Evolutionary conservation across 805 yeast species (phyloP).

Genomic region (Kuraishia molischiana): DNA sequence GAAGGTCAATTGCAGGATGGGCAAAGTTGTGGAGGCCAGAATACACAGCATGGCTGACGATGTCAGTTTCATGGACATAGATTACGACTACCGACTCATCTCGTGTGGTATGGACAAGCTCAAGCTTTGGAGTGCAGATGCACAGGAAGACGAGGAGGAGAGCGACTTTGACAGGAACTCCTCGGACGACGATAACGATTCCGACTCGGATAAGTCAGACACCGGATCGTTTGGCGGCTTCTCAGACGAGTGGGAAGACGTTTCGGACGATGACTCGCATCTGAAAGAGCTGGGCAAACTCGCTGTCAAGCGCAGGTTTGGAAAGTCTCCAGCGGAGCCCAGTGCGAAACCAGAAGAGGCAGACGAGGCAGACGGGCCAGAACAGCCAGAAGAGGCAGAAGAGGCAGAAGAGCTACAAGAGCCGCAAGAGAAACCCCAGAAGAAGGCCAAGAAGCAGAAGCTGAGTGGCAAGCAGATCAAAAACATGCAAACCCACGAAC

Average conservation of each 20-base stretch:
- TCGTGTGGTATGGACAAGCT: constrained; percentile 79
- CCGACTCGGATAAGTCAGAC: not conserved
- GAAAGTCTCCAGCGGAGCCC: no score
- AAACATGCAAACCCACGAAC: constrained; percentile 43
- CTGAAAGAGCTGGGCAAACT: not conserved
- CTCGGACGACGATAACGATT: not conserved
- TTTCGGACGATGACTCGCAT: not conserved
- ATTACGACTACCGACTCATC: constrained; percentile 67
- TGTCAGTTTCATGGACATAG: constrained; percentile 68
- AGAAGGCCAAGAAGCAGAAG: constrained; percentile 6
- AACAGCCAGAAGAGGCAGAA: not conserved
- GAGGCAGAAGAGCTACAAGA: not conserved
- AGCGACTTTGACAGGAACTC: not conserved
- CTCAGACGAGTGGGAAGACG: not conserved
- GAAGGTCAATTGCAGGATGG: constrained; percentile 54
- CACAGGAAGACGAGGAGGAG: not conserved
- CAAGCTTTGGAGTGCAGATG: constrained; percentile 42
- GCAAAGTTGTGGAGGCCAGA: constrained; percentile 56
- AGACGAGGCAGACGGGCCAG: not conserved
- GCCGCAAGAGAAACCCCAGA: constrained; percentile 1
- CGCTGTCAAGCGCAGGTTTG: not conserved
- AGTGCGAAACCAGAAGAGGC: not conserved
- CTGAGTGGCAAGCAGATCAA: constrained; percentile 34
- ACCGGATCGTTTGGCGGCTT: not conserved
- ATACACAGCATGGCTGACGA: constrained; percentile 67